phyloP scores from a whole-genome alignment of 257 asterid genomes.

The Capsicum rhomboideum region DNA sequence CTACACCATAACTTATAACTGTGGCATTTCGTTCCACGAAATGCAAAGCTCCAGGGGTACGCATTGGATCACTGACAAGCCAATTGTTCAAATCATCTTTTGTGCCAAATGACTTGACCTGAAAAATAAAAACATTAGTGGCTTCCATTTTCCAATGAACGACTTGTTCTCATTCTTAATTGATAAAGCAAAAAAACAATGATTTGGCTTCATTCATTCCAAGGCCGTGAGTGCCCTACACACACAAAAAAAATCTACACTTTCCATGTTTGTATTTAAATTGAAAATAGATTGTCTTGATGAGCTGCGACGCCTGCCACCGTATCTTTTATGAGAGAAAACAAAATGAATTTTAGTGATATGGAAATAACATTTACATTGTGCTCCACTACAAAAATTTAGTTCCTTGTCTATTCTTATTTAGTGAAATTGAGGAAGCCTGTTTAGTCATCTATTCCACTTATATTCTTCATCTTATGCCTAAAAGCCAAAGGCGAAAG shows the following conservation, averaged over 20 bases:
- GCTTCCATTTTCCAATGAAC: not conserved
- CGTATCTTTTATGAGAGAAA: not conserved
- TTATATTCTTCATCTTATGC: not conserved
- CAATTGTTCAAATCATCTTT: constrained; percentile 25
- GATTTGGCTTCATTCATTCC: not conserved
- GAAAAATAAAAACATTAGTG: not conserved
- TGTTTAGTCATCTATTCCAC: no score
- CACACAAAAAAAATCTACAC: not conserved
- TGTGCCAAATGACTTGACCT: constrained; percentile 34
- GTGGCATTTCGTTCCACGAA: constrained; percentile 16
- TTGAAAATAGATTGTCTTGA: not conserved
- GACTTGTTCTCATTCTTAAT: not conserved
- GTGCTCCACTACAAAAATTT: not conserved
- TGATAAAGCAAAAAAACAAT: not conserved
- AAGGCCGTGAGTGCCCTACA: not conserved
- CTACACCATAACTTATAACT: constrained; percentile 27
- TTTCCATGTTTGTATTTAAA: not conserved
- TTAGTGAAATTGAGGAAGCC: not conserved
- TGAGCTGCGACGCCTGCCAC: not conserved
- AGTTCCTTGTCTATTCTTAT: not conserved
- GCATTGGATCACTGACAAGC: constrained; percentile 26
- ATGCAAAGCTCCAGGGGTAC: constrained; percentile 29
- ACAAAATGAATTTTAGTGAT: not conserved
- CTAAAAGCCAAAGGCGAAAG: not conserved
- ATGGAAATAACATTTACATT: not conserved